Conservation (phyloP, 2,329 filamentous ascomycete genomes). For the Cadophora sp. region DNA sequence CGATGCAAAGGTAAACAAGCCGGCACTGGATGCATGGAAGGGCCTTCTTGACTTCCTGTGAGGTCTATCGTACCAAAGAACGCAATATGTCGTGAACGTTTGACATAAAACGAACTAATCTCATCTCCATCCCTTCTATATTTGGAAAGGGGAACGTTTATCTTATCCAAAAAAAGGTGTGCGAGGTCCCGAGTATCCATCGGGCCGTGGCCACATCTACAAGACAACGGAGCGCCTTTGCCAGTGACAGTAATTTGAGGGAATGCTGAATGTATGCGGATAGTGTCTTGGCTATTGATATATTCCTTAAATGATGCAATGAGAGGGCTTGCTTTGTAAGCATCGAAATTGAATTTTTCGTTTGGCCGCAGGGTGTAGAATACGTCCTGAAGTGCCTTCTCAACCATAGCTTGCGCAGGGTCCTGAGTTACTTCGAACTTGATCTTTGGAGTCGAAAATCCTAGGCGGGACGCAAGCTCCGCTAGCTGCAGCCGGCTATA, state of each 20-base stretch:
- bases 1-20: background rate
- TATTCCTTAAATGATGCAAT: background rate
- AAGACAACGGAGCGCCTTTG: background rate
- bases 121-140: background rate
- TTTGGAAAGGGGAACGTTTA: background rate
- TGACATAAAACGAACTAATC: conserved; percentile 8
- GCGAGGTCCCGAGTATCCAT: background rate
- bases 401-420: background rate
- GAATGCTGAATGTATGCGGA: background rate
- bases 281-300: conserved; percentile 1
- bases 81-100: conserved; percentile 2
- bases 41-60: background rate
- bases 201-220: background rate
- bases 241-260: background rate
- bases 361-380: background rate
- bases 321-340: background rate
- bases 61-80: conserved; percentile 4
- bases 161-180: conserved; percentile 1
- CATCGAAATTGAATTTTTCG: conserved; percentile 3
- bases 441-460: conserved; percentile 6
- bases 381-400: background rate
- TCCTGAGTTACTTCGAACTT: background rate
- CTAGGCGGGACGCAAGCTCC: background rate
- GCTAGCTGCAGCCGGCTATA: background rate
- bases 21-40: background rate